Evolutionary conservation across 2,329 filamentous ascomycete genomes (phyloP), one percentile per base, ranked within the genome.

Genomic region (Xylariaceae sp.): DNA sequence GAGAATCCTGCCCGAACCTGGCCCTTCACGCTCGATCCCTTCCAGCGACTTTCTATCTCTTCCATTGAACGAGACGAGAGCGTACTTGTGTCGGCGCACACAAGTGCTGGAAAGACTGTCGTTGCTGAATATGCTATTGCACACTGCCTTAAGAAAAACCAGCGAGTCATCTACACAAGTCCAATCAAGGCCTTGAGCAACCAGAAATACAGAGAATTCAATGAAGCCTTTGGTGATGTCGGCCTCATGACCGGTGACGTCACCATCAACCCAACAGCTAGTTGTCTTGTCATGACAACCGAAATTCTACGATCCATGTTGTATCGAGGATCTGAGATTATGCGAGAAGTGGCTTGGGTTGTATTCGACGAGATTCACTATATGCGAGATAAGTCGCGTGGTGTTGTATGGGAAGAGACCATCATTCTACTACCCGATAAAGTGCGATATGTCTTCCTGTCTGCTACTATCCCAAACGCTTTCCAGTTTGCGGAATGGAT

Each of bases 401-500:
- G 94, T 78, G 94, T 99, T 0, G 94, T 99, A 2, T 99, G 94
- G 94, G 94, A 99, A 73, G 94, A 99, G 77, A 97, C 94, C 32
- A 97, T 99, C 69, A 99, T 99, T 67, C 81, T 99, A 62, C 81
- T 99, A 24, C 94, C 94, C 3, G 94, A 99, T 78, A 97, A 99
- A 81, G 95, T 99, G 63, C 89, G 92, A 76, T 99, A 97, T 69
- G 95, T 99, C 50, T 99, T 99, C 74, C 78, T 99, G 56, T 99
- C 95, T 26, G 94, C 94, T 59, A 99, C 95, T 2, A 99, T 99
- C 59, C 94, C 94, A 49, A 99, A 99, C 70, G 92, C 94, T 46
- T 97, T 97, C 84, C 94, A 99, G 73, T 99, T 99, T 67, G 94
- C 94, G 64, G 93, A 99, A 73, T 99, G 94, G 94, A 96, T 99